Base-by-base conservation (phyloP, 2,329 filamentous ascomycete species). In the Didymella pinodella region DNA sequence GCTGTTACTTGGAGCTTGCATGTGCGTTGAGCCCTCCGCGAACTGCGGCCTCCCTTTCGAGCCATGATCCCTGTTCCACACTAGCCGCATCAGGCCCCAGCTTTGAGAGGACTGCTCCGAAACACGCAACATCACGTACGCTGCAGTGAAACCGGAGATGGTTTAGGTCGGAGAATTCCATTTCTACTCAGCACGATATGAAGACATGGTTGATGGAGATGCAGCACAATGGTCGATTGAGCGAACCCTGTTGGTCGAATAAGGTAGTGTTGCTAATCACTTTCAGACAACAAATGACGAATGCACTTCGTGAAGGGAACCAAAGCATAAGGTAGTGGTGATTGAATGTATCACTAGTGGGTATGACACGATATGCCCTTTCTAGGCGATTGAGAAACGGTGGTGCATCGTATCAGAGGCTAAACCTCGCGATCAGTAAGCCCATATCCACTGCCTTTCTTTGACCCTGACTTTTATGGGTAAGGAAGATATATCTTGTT, bases 1-100 rank as follows among this genome's bases (percentile, higher is more conserved):
- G 48, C 48, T 58, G 58, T 54, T 65, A 54, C 56, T 61, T 58
- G 60, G 55, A 64, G 63, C 69, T 67, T 69, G 65, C 70, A 68
- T 71, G 68, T 70, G 67, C 50, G 62, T 65, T 57, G 61, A 57
- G 60, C 55, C 57, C 54, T 47, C 59, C 44, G 48, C 56, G 41
- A 36, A 49, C 56, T 59, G 50, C 56, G 56, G 56, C 41, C 54
- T 56, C 55, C 50, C 48, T 56, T 54, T 48, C 50, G 50, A 58
- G 56, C 61, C 59, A 56, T 53, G 58, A 67, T 60, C 64, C 65
- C 62, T 67, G 64, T 60, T 57, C 28, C n/a, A 6, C 47, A 36
- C 60, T 65, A 63, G 43, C 48, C 55, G 20, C 4, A 40, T 51
- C 31, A 31, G 26, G 25, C 4, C 4, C 10, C 8, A 25, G 29